These are phyloP conservation scores for Casuarina equisetifolia DNA, from an alignment of 306 rosid genomes.

Conservation along the genomic window DNA sequence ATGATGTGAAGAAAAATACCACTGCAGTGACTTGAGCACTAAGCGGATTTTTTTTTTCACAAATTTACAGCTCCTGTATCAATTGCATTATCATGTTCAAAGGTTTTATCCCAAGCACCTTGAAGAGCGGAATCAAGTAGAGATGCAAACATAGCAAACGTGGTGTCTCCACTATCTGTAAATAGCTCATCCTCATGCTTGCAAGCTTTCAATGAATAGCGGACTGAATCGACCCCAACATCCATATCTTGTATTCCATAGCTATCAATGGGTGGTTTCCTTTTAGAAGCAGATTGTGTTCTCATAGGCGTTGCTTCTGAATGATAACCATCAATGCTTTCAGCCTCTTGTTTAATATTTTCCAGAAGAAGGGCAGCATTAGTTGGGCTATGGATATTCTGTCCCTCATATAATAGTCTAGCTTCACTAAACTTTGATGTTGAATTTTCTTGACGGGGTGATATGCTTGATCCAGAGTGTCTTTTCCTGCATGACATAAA, in stretches of 20 bases:
- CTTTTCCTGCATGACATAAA: conserved; percentile 63
- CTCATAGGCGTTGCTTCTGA: conserved; percentile 49
- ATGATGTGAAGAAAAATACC: neutral
- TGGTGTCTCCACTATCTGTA: conserved; percentile 64
- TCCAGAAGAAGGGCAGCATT: conserved; percentile 93
- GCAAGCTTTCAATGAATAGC: conserved; percentile 53
- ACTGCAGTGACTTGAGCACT: neutral
- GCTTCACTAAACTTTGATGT: conserved; percentile 59
- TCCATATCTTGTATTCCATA: conserved; percentile 49
- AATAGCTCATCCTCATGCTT: conserved; percentile 69
- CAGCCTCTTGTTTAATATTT: conserved; percentile 76
- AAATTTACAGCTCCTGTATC: neutral
- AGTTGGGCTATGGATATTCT: conserved; percentile 77
- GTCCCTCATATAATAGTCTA: conserved; percentile 65
- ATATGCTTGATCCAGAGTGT: conserved; percentile 47
- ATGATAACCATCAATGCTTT: conserved; percentile 48
- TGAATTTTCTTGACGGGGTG: conserved; percentile 48
- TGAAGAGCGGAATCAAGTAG: conserved; percentile 80
- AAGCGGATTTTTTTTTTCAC: neutral
- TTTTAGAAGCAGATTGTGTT: conserved; percentile 45
- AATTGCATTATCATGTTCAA: conserved; percentile 15
- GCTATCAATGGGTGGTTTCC: conserved; percentile 53
- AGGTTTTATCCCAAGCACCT: conserved; percentile 51
- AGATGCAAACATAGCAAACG: conserved; percentile 69
- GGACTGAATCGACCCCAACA: conserved; percentile 55